These are phyloP conservation scores for Aureoboletus auriporus DNA, from an alignment of 768 basidiomycete genomes.

Conservation along the genomic window DNA sequence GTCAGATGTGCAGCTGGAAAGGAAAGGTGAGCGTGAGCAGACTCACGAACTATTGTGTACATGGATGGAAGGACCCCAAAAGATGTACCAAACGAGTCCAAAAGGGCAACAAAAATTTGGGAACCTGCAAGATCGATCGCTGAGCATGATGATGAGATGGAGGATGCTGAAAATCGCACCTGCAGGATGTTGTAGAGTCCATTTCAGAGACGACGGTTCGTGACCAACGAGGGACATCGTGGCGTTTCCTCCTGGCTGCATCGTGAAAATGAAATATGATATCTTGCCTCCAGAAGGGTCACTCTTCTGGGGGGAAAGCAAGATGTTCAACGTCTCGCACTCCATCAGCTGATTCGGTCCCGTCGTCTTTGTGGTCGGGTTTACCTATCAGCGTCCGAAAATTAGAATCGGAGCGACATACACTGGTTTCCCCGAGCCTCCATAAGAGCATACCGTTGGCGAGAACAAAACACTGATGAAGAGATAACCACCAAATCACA, in stretches of 20 bases:
- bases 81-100: slow-evolving; percentile 41
- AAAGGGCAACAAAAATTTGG: slow-evolving; percentile 39
- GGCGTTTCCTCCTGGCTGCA: slow-evolving; percentile 33
- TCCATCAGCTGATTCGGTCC: slow-evolving; percentile 3
- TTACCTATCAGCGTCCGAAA: neutral
- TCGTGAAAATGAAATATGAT: slow-evolving; percentile 41
- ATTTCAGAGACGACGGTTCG: slow-evolving; percentile 30
- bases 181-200: slow-evolving; percentile 36
- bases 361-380: neutral
- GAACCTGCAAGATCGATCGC: slow-evolving; percentile 31
- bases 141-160: neutral
- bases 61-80: slow-evolving; percentile 37
- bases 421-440: slow-evolving; percentile 1
- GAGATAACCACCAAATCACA: slow-evolving; percentile 1
- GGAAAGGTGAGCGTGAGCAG: neutral
- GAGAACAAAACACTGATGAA: neutral
- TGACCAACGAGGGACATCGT: slow-evolving; percentile 34
- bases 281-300: slow-evolving; percentile 7
- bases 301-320: neutral
- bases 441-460: slow-evolving; percentile 6
- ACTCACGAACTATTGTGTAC: slow-evolving; percentile 37
- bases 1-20: neutral
- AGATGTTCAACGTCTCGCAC: slow-evolving; percentile 11
- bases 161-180: slow-evolving; percentile 30
- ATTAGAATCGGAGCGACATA: neutral